Base-by-base conservation (phyloP, 192 early-diverging fungal species). In the Dispira simplex region DNA sequence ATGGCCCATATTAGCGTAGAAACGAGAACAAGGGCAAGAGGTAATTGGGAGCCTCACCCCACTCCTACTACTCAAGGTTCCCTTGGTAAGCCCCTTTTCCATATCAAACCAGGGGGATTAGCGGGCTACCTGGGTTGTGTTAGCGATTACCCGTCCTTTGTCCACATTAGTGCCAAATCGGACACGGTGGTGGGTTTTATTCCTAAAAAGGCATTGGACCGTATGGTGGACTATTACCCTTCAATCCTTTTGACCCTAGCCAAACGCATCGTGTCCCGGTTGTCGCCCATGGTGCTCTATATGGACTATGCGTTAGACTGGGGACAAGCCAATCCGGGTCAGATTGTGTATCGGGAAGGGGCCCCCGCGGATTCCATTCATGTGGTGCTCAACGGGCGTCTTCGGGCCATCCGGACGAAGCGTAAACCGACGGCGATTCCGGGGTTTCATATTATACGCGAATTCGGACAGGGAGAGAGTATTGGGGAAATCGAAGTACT, bases 401-500 rank as follows among this genome's bases (percentile, higher is more conserved):
- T 97, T 65, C 83, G 97, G 45, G 86, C 88, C 0, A 95, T 97
- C 62, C 70, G 73, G 16, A 85, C 68, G 0, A 68, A 93, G 60
- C 73, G 75, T 20, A 75, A 71, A 10, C 75, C 76, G 39, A 83
- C 84, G 48, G 70, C 79, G 52, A 74, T 9, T 14, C 3, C 28
- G 4, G 59, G 59, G 39, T 62, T 95, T 52, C 85, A 90, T 52
- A 94, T 98, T 57, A 53, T 91, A 32, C 86, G 78, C 25, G 97
- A 99, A 77, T 93, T 86, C 65, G 94, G 95, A 46, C 93, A 94
- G 64, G 91, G 92, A 39, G 91, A 99, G 62, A 91, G 89, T 27
- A 84, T 99, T 0, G 97, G 97, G 52, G 97, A 99, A 71, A 74
- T 93, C 21, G 93, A 94, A 66, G 87, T 98, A 12, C 71, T 99